A percentile compares a stretch with the other conserved stretches of the same genome.
Evolutionary conservation across 257 asterid genomes (phyloP).

Genomic region (Nicotiana tabacum): DNA sequence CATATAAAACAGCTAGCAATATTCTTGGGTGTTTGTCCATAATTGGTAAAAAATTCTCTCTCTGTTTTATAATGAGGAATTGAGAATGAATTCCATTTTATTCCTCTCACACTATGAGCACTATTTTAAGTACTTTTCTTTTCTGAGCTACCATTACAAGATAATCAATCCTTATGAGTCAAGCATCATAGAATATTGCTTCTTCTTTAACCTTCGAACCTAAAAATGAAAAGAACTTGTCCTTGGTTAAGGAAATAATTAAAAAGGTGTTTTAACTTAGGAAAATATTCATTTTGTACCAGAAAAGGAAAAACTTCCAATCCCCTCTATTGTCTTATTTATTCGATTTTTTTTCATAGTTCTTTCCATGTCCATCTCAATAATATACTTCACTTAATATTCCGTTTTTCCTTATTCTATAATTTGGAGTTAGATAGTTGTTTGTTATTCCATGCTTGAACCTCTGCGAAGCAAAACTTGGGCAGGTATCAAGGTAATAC

Average conservation of each 20-base stretch:
- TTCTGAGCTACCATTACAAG: neutral
- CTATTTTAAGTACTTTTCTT: neutral
- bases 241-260: neutral
- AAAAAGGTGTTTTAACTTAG: neutral
- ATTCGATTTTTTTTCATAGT: neutral
- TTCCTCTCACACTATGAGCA: neutral
- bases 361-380: neutral
- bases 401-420: neutral
- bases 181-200: neutral
- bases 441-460: too few species aligned
- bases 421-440: too few species aligned
- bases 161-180: neutral
- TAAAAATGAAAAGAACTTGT: neutral
- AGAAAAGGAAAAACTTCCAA: neutral
- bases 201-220: neutral
- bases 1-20: neutral
- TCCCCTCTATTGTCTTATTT: neutral
- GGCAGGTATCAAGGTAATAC: neutral
- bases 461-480: neutral
- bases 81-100: slow-evolving; percentile 5
- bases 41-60: neutral
- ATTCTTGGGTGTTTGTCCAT: neutral
- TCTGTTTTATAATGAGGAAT: neutral
- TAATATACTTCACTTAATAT: neutral
- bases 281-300: neutral